Base-by-base conservation (phyloP, 1,284 basidiomycete species). In the Meira nashicola region DNA sequence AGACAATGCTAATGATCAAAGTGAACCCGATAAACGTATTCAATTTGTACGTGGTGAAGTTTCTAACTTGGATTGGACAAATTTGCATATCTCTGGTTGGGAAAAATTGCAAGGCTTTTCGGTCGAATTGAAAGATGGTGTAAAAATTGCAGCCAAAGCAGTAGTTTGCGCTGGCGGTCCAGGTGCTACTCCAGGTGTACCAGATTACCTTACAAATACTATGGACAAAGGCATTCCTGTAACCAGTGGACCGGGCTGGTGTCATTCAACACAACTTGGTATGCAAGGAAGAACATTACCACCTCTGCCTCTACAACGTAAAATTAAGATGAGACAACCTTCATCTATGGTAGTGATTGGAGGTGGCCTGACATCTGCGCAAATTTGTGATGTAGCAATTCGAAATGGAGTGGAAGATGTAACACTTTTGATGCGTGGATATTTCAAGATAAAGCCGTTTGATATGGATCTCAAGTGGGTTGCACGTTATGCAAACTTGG, bases 311-410 rank as follows among this genome's bases (percentile, higher is more conserved):
- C 59, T 28, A 47, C 11, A 12, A 39, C 15, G 11, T 1, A 21
- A 38, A 17, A 38, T 12, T 14, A 21, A 17, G 9, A 10, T n/a
- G 11, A 52, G 67, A 1, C 2, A 51, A 6, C 10, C 8, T 19
- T 67, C 64, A 0, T 66, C 61, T 0, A 63, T 74, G n/a, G 59
- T 79, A 10, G 68, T 79, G 4, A 66, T 80, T 15, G 79, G 79
- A 3, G 79, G 79, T 28, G 79, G 78, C 0, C 69, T 80, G 19
- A 79, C 79, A 2, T 78, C 78, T 5, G 78, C 79, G 0, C 79
- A 80, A 54, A 68, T 80, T 38, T 61, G 67, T 38, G 71, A 78
- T 25, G 66, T 77, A 2, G 72, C 73, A 1, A 56, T 79, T 8
- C 48, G 63, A 19, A 41, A 62, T 9, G 77, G 78, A 7, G 72